Evolutionary conservation across 2,329 filamentous ascomycete genomes (phyloP), one percentile per base, ranked within the genome.

Genomic region (Aureobasidium sp.): DNA sequence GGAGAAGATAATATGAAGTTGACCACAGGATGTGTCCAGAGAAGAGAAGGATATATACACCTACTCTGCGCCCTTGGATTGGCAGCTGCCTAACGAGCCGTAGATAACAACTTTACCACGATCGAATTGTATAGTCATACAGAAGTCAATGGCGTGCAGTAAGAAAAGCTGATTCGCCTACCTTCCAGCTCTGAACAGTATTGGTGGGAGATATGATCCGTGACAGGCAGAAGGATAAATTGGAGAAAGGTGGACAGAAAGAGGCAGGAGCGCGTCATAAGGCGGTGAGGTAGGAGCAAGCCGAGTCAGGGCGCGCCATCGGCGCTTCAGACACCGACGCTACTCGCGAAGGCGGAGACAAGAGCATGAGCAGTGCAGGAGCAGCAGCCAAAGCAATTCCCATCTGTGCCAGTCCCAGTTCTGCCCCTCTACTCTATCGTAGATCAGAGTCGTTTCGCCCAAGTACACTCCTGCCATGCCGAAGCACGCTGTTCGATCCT

Each of bases 271-370:
- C 37, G 32, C 54, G 42, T 58, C 54, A 58, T 45, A 47, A 49
- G 42, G 54, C 41, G 54, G 41, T 45, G 41, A 47, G 30, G 13
- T 10, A n/a, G 10, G 8, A 3, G 30, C 29, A 29, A 5, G 32
- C 41, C 54, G 41, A 58, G 42, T 45, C 42, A 45, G 54, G 41
- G 54, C 41, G 41, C 30, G 41, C 30, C 13, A 37, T 58, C 54
- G 54, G 54, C n/a, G 42, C n/a, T 47, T 37, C 30, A 16, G 13
- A 13, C n/a, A n/a, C 54, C 54, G 54, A 58, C 51, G 42, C 54
- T 45, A 58, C 42, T 45, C 39, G 29, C 41, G 39, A 44, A 58
- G 41, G 54, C 54, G 54, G 54, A 58, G 54, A 58, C 27, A 27
- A 30, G 16, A 32, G 37, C 41, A 58, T 47, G 53, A 54, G 50